These are phyloP conservation scores for Aureobasidium sp. DNA, from an alignment of 2,329 filamentous ascomycete genomes.

Conservation along the genomic window DNA sequence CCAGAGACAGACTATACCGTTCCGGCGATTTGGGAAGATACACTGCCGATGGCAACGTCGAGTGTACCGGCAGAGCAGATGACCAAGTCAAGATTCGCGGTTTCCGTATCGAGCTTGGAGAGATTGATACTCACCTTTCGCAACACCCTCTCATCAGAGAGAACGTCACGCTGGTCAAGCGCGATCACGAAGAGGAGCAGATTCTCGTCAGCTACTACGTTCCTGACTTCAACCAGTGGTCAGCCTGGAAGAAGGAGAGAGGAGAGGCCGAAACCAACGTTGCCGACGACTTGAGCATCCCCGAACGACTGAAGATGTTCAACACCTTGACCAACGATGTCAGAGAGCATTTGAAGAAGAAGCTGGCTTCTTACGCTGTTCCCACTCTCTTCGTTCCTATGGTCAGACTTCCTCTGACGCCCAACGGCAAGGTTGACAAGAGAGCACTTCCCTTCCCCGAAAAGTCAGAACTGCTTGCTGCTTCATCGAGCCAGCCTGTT, in stretches of 20 bases:
- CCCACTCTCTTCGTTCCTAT: conserved; percentile 69
- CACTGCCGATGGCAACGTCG: conserved; percentile 62
- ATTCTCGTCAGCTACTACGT: conserved; percentile 87
- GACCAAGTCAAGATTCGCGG: conserved; percentile 93
- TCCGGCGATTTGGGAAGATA: conserved; percentile 82
- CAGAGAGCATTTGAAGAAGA: conserved; percentile 62
- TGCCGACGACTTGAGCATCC: conserved; percentile 25
- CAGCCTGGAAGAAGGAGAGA: conserved; percentile 53
- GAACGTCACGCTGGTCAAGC: conserved; percentile 75
- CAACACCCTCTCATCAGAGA: conserved; percentile 71
- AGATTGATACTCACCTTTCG: conserved; percentile 80
- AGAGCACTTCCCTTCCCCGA: conserved; percentile 76
- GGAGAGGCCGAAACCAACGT: conserved; percentile 15
- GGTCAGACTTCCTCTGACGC: conserved; percentile 67
- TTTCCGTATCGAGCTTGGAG: conserved; percentile 89
- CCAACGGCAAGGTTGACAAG: conserved; percentile 80
- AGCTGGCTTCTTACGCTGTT: conserved; percentile 67
- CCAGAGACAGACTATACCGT: conserved; percentile 77
- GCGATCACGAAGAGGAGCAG: conserved; percentile 78
- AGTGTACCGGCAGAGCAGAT: conserved; percentile 74
- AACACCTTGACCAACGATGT: conserved; percentile 53
- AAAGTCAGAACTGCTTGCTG: conserved; percentile 56
- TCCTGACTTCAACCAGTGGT: conserved; percentile 70
- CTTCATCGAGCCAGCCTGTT: conserved; percentile 32
- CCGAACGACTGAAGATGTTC: conserved; percentile 50